These are phyloP conservation scores for Mesembryanthemum crystallinum DNA, from an alignment of 148 eudicot genomes.

Conservation along the genomic window DNA sequence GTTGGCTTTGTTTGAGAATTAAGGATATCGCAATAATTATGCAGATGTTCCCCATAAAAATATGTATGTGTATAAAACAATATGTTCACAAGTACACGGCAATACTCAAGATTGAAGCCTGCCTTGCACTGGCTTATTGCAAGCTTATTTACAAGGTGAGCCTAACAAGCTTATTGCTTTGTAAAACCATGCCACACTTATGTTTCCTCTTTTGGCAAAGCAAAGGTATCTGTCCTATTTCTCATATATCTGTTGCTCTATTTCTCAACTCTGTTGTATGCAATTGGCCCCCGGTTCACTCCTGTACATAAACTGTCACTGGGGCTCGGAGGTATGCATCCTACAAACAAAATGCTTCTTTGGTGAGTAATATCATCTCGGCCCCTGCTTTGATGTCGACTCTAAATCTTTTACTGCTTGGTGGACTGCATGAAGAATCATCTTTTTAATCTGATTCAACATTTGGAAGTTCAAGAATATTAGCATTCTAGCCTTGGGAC, in stretches of 20 bases:
- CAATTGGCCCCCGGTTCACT: not conserved
- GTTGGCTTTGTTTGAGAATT: too few species aligned
- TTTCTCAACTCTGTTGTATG: not conserved
- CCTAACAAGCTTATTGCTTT: too few species aligned
- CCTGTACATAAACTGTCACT: not conserved
- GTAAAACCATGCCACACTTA: not conserved
- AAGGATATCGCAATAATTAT: too few species aligned
- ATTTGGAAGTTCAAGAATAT: conserved; percentile 1
- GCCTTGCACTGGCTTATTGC: too few species aligned
- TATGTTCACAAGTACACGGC: too few species aligned
- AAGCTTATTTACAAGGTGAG: too few species aligned
- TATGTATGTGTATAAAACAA: too few species aligned
- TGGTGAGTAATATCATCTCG: not conserved
- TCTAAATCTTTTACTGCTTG: conserved; percentile 52
- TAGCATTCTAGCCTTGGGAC: not conserved
- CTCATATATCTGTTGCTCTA: not conserved
- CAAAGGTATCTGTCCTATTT: not conserved
- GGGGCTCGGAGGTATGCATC: not conserved
- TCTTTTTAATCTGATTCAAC: conserved; percentile 71
- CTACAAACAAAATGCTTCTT: not conserved
- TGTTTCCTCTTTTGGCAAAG: not conserved
- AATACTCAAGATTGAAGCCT: too few species aligned
- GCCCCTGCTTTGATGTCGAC: conserved; percentile 22
- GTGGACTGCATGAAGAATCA: conserved; percentile 72
- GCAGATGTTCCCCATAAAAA: too few species aligned